Evolutionary conservation across 139 green algal species (phyloP), one percentile per base, ranked within the genome.

Genomic region (Asterochloris sp.): DNA sequence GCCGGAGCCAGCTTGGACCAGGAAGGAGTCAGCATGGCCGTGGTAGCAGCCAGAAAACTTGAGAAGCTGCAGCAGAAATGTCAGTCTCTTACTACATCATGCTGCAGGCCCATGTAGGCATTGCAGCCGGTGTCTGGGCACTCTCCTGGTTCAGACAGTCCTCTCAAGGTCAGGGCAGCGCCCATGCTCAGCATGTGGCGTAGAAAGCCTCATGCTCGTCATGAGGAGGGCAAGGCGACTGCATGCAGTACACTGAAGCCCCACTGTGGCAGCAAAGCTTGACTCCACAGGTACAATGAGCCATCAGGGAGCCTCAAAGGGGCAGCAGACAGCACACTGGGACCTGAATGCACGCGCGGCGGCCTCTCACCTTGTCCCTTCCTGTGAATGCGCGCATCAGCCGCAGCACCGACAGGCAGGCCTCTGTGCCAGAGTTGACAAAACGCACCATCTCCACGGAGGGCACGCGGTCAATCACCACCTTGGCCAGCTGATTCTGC

Each of bases 21-120:
- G 87, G 91, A 98, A 98, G 69, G 92, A 91, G 89, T 99, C 96
- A 47, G 91, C 97, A 86, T 99, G 97, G 61, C 96, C 97, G 89
- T 99, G 97, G 91, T 99, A 99, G 95, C 97, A 99, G 78, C 97
- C 97, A n/a, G 95, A 92, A 81, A 99, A 99, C 93, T 98, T 98
- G 90, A 98, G 92, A 76, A 98, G 84, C 83, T 89, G 81, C 68
- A 61, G n/a, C 6, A 6, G 38, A 54, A 54, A 2, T 10, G 4
- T 6, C 38, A 54, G 38, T 2, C 6, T 10, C 38, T 54, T 54
- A 54, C 38, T 54, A 54, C 38, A 54, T 6, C 38, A 54, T 54
- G 38, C 38, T 54, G 38, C 38, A 54, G 38, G 38, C 38, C 38
- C 38, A 54, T 54, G 38, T 54, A 54, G 38, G 38, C 38, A 6